Percentiles rank a stretch among this genome's conserved stretches.
phyloP scores from a whole-genome alignment of 2,329 filamentous ascomycete genomes.

The Colletotrichum destructivum region DNA sequence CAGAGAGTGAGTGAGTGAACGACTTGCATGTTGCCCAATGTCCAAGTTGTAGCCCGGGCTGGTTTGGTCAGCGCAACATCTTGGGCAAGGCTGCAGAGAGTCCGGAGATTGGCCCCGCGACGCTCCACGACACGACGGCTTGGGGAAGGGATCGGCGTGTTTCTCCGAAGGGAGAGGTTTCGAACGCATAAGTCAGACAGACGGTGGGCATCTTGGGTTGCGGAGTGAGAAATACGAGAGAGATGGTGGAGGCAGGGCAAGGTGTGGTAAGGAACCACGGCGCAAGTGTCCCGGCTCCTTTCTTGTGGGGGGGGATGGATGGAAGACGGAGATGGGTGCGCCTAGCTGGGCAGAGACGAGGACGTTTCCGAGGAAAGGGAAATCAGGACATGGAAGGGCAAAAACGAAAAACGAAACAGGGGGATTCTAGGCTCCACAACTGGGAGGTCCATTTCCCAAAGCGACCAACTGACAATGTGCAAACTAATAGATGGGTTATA shows the following conservation, averaged over 20 bases:
- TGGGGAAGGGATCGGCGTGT: slow-evolving; percentile 5
- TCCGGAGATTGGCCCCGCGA: background rate
- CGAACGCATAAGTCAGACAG: too few species aligned
- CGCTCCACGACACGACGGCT: background rate
- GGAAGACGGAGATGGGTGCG: slow-evolving; percentile 3
- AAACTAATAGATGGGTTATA: too few species aligned
- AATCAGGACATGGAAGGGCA: background rate
- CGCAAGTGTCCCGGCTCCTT: background rate
- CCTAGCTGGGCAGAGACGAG: background rate
- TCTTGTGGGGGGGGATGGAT: background rate
- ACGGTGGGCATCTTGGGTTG: background rate
- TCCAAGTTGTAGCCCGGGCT: background rate
- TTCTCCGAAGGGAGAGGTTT: background rate
- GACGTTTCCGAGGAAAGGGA: background rate
- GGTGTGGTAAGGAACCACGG: background rate
- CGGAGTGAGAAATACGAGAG: slow-evolving; percentile 2
- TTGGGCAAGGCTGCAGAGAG: slow-evolving; percentile 1
- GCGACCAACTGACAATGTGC: background rate
- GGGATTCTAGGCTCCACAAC: background rate
- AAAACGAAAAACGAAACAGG: background rate
- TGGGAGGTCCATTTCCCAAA: background rate
- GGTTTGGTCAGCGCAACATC: background rate
- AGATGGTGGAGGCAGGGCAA: background rate
- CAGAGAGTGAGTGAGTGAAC: background rate
- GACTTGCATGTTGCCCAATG: background rate